Evolutionary conservation across 2,329 filamentous ascomycete species (phyloP), one percentile per base, ranked within the genome.

Genomic region (Westerdykella ornata): DNA sequence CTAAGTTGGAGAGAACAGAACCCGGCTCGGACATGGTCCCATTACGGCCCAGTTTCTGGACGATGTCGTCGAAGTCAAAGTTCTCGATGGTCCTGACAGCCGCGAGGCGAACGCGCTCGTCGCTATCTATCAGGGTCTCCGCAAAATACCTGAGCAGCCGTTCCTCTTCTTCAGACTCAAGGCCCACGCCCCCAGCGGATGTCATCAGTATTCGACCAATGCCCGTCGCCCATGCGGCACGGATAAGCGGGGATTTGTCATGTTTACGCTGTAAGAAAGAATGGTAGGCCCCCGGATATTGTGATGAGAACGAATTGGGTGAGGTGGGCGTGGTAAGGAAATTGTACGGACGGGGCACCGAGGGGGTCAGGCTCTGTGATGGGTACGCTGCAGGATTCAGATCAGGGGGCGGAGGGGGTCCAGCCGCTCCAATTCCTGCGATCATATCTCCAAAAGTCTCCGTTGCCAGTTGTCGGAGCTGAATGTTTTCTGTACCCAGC

Each of bases 391-490:
- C 78, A 11, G 90, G 86, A 56, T 96, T 88, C 58, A 95, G 75
- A 1, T 72, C 66, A 8, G 84, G 78, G 5, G 80, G 69, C 12
- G 84, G 78, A 13, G 89, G 88, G 41, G 87, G 85, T 0, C 90
- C 90, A 46, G 89, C 88, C 46, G 90, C 86, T 37, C 90, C 90
- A 61, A 97, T 94, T 5, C 90, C 90, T 31, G 90, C 84, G 18
- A 94, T 84, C 74, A 98, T 89, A 60, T 97, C 90, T 39, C 94
- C 92, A 30, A 98, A 79, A 0, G 92, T 95, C 65, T 97, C 88
- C 0, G 90, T 94, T 2, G 90, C 90, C 43, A 98, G 76, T 44
- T 87, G 77, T 39, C 92, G 85, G 41, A 98, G 72, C 53, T 92
- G 82, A 3, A 89, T 75, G 45, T 94, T 94, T 60, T 98, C 92